Conservation (phyloP, 108 stramenopile genomes). For the Skeletonema costatum region DNA sequence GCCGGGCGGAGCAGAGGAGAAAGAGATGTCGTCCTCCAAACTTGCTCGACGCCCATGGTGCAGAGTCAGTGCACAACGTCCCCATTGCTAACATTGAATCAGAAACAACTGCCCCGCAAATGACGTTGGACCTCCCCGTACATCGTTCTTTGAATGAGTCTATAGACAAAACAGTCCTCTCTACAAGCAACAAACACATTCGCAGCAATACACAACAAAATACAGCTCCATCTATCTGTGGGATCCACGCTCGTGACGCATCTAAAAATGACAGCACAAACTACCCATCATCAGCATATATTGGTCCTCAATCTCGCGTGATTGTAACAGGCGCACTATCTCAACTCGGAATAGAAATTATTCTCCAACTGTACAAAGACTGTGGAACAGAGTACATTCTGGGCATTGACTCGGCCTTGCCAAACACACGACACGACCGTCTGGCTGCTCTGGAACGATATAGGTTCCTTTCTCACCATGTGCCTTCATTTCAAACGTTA, state of each 20-base stretch:
- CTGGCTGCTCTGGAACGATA: slow-evolving; percentile 42
- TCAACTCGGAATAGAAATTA: slow-evolving; percentile 62
- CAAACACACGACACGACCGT: slow-evolving; percentile 51
- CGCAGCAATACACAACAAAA: not conserved
- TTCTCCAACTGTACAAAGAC: slow-evolving; percentile 47
- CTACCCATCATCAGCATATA: not conserved
- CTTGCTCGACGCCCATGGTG: not conserved
- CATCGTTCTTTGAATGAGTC: not conserved
- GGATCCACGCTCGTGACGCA: not conserved
- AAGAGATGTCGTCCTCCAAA: not conserved
- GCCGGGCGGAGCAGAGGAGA: not conserved
- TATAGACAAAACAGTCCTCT: not conserved
- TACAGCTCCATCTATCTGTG: not conserved
- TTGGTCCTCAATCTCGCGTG: slow-evolving; percentile 4
- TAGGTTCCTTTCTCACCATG: slow-evolving; percentile 22
- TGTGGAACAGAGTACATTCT: slow-evolving; percentile 59
- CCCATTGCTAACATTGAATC: not conserved
- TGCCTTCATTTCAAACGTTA: slow-evolving; percentile 38
- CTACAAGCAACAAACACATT: not conserved
- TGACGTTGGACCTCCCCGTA: not conserved
- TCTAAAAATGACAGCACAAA: not conserved
- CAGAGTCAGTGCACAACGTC: not conserved
- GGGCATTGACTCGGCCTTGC: slow-evolving; percentile 54
- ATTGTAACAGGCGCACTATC: slow-evolving; percentile 63
- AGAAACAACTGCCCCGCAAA: not conserved